Evolutionary conservation across 176 grass and related monocot genomes (phyloP), one percentile per base, ranked within the genome.

Genomic region (Saccharum officinarum): DNA sequence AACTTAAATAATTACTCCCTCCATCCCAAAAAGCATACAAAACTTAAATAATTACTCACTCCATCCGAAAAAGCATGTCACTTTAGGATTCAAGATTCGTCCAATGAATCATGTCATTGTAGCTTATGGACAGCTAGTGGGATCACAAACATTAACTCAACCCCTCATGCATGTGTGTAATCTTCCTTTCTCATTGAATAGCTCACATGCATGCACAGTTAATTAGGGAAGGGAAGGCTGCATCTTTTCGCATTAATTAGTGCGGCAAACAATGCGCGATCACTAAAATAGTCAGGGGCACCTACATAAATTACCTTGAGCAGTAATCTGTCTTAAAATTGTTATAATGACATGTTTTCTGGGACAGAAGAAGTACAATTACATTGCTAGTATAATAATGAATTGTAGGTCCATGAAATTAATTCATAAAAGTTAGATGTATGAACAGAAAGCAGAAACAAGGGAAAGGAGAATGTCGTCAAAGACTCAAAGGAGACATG

Each of bases 391-490:
- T 20, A n/a, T 37, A 77, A 49, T 10, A 49, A 82, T 36, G 33
- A 69, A 39, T 31, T 60, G 15, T 69, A 67, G 63, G 36, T 16
- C 31, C 34, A 82, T 59, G 28, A 46, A 82, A 60, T 62, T 46
- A 86, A 33, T 71, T 78, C 49, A 49, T 64, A 64, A 41, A 86
- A 39, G 54, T 37, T 36, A 36, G 78, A 65, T 69, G 34, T 41
- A 37, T 45, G 20, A 34, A 50, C 23, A 77, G 30, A 41, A 80
- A 71, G 54, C 7, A 75, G 31, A 76, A 76, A 59, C 20, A 31
- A 82, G 26, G 44, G 44, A 57, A 18, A 78, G 75, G 31, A 57
- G 33, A 71, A 71, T 64, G 16, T 45, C 20, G 1, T 68, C 65
- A 67, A 36, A 36, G 34, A 36, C 34, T 36, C 34, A 36, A 13